Evolutionary conservation across 768 basidiomycete genomes (phyloP).

Genomic region (Mycena sanguinolenta): DNA sequence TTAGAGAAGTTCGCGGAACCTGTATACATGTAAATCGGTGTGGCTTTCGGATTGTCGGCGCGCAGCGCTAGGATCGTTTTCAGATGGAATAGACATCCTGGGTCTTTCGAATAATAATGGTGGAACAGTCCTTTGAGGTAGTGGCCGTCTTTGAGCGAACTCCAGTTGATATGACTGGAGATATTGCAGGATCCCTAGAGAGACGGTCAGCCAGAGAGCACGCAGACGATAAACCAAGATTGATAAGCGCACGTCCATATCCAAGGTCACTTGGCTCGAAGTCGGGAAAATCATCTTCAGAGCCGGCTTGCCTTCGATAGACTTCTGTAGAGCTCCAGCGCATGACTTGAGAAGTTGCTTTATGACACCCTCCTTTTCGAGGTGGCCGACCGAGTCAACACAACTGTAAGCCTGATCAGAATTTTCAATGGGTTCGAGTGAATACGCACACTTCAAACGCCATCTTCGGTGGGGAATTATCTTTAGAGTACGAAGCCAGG

Average conservation of each 20-base stretch:
- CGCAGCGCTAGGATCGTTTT: constrained; percentile 18
- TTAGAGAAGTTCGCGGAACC: constrained; percentile 22
- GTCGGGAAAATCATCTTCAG: constrained; percentile 23
- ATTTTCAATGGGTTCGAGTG: too few relatives aligned
- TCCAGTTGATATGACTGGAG: too few relatives aligned
- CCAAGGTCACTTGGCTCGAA: background rate
- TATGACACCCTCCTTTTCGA: constrained; percentile 3
- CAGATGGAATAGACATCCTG: constrained; percentile 1
- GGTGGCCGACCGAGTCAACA: constrained; percentile 13
- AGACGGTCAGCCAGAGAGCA: background rate
- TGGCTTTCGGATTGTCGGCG: background rate
- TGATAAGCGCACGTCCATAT: too few relatives aligned
- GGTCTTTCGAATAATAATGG: constrained; percentile 17
- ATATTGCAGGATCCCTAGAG: background rate
- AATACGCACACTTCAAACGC: constrained; percentile 9
- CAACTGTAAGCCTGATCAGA: background rate
- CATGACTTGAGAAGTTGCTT: constrained; percentile 21
- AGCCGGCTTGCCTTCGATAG: constrained; percentile 6
- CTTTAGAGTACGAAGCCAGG: background rate
- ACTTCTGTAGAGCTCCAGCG: constrained; percentile 3
- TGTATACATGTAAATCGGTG: constrained; percentile 9
- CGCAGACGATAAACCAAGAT: too few relatives aligned
- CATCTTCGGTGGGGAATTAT: background rate
- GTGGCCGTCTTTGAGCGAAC: background rate
- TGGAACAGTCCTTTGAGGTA: too few relatives aligned